phyloP scores from a whole-genome alignment of 2,329 filamentous ascomycete genomes.

The Penicillium brasilianum region DNA sequence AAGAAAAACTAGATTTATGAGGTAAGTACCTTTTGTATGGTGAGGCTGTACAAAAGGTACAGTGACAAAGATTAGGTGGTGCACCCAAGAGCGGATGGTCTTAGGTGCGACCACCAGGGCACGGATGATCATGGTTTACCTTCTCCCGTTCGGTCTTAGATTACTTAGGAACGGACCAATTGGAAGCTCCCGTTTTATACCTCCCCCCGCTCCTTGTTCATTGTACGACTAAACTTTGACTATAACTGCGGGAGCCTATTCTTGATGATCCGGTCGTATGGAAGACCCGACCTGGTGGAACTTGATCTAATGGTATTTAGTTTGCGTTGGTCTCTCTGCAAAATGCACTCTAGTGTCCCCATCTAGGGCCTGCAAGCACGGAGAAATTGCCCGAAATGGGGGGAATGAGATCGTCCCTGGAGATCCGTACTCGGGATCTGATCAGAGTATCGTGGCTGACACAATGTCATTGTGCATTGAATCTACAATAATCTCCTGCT shows the following conservation, averaged over 20 bases:
- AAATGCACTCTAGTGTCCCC: conserved; percentile 4
- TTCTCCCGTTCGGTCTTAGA: neutral
- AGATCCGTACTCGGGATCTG: conserved; percentile 21
- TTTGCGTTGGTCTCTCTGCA: neutral
- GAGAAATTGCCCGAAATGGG: conserved; percentile 32
- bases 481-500: neutral
- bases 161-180: neutral
- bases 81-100: too few relatives aligned
- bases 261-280: neutral
- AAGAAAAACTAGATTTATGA: too few relatives aligned
- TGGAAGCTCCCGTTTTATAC: neutral
- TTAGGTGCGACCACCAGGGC: too few relatives aligned
- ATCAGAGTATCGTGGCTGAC: conserved; percentile 25
- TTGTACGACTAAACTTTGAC: neutral
- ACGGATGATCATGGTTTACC: neutral
- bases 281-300: neutral
- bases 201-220: neutral
- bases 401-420: conserved; percentile 26
- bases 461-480: conserved; percentile 23
- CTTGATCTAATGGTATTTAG: neutral
- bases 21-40: too few relatives aligned
- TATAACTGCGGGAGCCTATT: neutral
- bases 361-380: conserved; percentile 25
- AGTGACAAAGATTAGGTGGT: too few relatives aligned
- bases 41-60: too few relatives aligned